Evolutionary conservation across 768 basidiomycete genomes (phyloP).

Genomic region (Pseudohyphozyma bogoriensis): DNA sequence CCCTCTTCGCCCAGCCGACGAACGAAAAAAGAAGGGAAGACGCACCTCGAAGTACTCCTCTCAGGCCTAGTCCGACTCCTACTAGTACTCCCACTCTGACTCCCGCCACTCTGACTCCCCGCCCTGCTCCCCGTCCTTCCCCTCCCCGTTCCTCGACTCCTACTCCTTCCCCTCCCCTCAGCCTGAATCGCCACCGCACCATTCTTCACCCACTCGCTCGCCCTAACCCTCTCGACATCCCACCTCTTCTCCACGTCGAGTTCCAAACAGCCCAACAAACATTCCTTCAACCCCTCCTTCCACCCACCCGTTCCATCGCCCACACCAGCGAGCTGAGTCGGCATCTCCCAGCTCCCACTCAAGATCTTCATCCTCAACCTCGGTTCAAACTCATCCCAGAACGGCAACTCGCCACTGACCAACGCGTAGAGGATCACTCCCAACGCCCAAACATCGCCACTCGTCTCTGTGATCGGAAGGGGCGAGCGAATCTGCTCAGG

Average conservation of each 20-base stretch:
- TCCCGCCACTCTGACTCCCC: too few species aligned
- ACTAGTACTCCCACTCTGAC: not conserved
- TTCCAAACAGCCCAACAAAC: constrained; percentile 72
- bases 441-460: constrained; percentile 88
- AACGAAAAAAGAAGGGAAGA: too few species aligned
- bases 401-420: constrained; percentile 74
- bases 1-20: too few species aligned
- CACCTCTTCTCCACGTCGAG: constrained; percentile 54
- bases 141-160: not conserved
- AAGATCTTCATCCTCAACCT: constrained; percentile 84
- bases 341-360: constrained; percentile 51
- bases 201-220: constrained; percentile 39
- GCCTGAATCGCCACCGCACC: not conserved
- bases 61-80: not conserved
- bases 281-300: constrained; percentile 33
- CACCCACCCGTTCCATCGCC: not conserved
- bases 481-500: constrained; percentile 33
- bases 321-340: constrained; percentile 16
- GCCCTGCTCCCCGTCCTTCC: not conserved
- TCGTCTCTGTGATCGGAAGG: constrained; percentile 41
- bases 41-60: too few species aligned
- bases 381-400: constrained; percentile 80
- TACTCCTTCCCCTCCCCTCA: not conserved
- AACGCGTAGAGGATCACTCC: constrained; percentile 82
- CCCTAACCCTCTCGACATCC: constrained; percentile 71